Conservation (phyloP, 495 filamentous ascomycete species). For the Aspergillus bridgeri region DNA sequence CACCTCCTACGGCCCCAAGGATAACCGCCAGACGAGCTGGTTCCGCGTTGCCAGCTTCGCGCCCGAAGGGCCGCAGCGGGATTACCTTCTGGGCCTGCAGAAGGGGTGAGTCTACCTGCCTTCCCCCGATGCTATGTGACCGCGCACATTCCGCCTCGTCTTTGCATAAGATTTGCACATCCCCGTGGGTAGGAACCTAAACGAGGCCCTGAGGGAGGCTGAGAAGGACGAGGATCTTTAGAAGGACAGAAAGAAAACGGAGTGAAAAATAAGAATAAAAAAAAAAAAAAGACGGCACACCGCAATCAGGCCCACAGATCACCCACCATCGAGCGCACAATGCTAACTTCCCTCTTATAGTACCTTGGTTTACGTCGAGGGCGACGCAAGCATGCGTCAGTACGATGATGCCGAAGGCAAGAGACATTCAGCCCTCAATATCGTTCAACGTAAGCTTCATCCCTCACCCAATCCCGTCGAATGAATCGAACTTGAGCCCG, state of each 20-base stretch:
- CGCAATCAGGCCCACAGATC: background rate
- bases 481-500: background rate
- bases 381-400: slow-evolving; percentile 58
- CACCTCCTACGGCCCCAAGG: slow-evolving; percentile 50
- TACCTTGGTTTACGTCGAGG: slow-evolving; percentile 69
- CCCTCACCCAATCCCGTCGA: background rate
- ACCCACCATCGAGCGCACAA: background rate
- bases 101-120: slow-evolving; percentile 68
- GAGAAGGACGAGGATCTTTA: background rate
- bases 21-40: slow-evolving; percentile 70
- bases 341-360: slow-evolving; percentile 33
- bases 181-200: background rate
- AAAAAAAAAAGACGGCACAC: background rate
- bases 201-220: background rate
- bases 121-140: background rate
- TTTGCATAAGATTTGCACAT: background rate
- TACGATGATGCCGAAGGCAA: slow-evolving; percentile 66
- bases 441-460: slow-evolving; percentile 67
- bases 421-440: slow-evolving; percentile 50
- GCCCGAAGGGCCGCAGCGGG: slow-evolving; percentile 56
- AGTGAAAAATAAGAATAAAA: no score
- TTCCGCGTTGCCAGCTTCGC: slow-evolving; percentile 68
- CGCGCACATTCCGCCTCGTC: background rate
- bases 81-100: slow-evolving; percentile 59
- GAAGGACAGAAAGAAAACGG: no score